Evolutionary conservation across 495 filamentous ascomycete genomes (phyloP), one percentile per base, ranked within the genome.

Genomic region (Penicillium fimorum): DNA sequence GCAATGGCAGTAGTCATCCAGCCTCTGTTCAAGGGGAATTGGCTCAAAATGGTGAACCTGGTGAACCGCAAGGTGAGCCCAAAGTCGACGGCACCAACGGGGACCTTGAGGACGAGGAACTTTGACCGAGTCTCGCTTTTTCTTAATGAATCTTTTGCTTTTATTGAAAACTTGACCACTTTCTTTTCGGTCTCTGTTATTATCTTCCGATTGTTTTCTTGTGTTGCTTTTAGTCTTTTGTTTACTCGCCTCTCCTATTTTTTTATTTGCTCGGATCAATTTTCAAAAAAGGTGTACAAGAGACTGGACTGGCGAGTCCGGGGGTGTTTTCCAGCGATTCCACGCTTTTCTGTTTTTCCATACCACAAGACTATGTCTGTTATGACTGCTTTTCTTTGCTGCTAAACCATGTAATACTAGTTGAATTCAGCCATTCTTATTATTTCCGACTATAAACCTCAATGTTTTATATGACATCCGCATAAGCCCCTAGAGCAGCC

Each of bases 401-500:
- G 44, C 63, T 59, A 47, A 35, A 43, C 47, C 37, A 27, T 68
- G 66, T 68, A 68, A 61, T 64, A 66, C 56, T 68, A 68, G 55
- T 64, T 57, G 54, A 66, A 68, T 66, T 24, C 50, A 63, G 56
- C 53, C 51, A 51, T 49, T 53, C 10, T 61, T 54, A 60, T 49
- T 49, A 3, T 17, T 17, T 33, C 41, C 22, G 5, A 30, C 22
- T 57, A 6, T 35, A 20, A 10, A 7, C 10, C 0, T 27, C 20
- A 15, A 41, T 41, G n/a, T 35, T 20, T 57, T 27, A 65, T 18
- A 49, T 42, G 41, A 64, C 29, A 54, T 72, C 66, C 4, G 61
- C 65, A 52, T 76, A 75, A 27, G 73, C 73, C 12, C 67, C 58
- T 13, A 75, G 18, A 0, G 70, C 68, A 46, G 70, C 60, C 56